Evolutionary conservation across 495 filamentous ascomycete genomes (phyloP).

Genomic region (Tuber calosporum): DNA sequence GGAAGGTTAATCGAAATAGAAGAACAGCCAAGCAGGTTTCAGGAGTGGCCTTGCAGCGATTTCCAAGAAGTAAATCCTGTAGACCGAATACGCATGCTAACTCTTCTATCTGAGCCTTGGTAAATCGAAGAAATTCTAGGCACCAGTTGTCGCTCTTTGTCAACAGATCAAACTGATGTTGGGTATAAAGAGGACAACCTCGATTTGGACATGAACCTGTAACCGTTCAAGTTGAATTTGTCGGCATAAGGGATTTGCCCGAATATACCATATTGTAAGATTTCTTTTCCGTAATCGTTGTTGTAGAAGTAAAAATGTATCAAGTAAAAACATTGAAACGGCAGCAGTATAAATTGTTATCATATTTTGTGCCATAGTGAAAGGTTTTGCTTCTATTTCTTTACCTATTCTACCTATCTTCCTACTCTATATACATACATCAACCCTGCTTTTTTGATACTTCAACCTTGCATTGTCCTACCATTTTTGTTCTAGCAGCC

Average conservation of each 20-base stretch:
- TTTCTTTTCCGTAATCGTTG: neutral
- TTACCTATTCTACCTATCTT: no score
- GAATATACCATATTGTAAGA: neutral
- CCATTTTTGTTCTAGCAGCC: no score
- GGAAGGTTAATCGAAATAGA: neutral
- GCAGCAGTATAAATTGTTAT: no score
- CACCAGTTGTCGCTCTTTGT: no score
- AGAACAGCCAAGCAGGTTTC: neutral
- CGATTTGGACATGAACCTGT: neutral
- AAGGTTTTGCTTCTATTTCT: no score
- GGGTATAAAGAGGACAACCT: neutral
- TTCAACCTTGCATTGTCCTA: no score
- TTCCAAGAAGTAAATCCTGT: neutral
- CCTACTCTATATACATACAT: no score
- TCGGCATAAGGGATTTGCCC: neutral
- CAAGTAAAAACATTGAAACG: no score
- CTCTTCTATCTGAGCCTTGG: neutral
- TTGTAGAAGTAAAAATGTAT: neutral
- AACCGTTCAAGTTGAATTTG: neutral
- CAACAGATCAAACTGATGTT: neutral
- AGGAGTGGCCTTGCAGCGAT: neutral
- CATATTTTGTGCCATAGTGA: no score
- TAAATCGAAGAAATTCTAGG: neutral
- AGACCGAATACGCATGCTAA: neutral
- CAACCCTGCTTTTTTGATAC: no score